These are phyloP conservation scores for Phlyctochytrium bullatum DNA, from an alignment of 192 early-diverging fungal species.

Conservation along the genomic window DNA sequence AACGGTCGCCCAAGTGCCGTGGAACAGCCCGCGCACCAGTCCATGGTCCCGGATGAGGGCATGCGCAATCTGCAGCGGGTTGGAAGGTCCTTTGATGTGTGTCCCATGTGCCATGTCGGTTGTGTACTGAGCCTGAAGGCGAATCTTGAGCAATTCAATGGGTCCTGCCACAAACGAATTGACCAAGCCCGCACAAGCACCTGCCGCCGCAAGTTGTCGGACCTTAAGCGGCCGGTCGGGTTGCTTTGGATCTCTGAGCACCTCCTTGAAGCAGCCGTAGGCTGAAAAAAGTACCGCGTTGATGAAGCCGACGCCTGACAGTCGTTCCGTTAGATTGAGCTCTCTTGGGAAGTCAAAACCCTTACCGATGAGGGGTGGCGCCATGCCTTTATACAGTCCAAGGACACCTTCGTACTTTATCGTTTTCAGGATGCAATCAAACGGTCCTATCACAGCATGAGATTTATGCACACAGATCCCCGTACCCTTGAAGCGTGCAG, in stretches of 20 bases:
- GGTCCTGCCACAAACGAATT: constrained; percentile 82
- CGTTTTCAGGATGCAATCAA: constrained; percentile 71
- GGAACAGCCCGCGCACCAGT: constrained; percentile 66
- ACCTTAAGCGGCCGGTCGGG: constrained; percentile 52
- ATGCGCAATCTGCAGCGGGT: constrained; percentile 66
- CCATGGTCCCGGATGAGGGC: constrained; percentile 69
- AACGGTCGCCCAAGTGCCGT: constrained; percentile 80
- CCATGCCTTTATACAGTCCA: constrained; percentile 77
- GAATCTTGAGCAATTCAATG: constrained; percentile 84
- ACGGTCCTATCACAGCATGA: constrained; percentile 53
- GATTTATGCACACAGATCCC: constrained; percentile 41
- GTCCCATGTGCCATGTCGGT: background rate
- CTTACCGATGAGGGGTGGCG: constrained; percentile 77
- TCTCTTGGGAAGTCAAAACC: constrained; percentile 77
- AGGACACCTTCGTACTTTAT: constrained; percentile 61
- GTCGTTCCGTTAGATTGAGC: constrained; percentile 59
- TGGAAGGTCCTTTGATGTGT: constrained; percentile 34
- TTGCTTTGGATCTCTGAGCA: constrained; percentile 33
- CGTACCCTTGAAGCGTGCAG: constrained; percentile 57
- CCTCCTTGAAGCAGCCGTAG: constrained; percentile 62
- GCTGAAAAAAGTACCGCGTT: constrained; percentile 85
- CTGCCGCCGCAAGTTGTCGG: constrained; percentile 71
- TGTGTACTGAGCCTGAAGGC: constrained; percentile 75
- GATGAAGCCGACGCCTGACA: constrained; percentile 78
- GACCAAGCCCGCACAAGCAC: constrained; percentile 75